Conservation (phyloP, 148 eudicot genomes). For the Polygonum maritimum region DNA sequence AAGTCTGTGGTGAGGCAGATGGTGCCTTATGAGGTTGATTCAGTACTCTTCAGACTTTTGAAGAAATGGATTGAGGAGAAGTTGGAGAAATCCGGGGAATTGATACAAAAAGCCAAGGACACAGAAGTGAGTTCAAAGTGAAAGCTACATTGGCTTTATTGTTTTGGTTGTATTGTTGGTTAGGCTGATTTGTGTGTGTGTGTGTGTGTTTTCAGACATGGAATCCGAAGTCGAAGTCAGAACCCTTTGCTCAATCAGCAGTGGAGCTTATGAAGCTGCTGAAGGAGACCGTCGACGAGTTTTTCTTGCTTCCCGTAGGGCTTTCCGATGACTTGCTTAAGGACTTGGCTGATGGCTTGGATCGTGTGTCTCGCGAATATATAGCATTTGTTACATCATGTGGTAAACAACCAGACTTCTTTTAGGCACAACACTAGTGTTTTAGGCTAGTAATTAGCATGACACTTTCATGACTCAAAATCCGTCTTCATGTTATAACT, state of each 20-base stretch:
- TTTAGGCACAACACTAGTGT: not conserved
- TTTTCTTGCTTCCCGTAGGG: conserved; percentile 59
- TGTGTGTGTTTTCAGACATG: conserved; percentile 55
- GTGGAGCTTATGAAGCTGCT: conserved; percentile 48
- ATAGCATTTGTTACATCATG: conserved; percentile 72
- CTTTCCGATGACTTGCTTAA: conserved; percentile 58
- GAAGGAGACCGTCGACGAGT: conserved; percentile 56
- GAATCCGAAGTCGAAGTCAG: conserved; percentile 89
- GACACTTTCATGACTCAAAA: not conserved
- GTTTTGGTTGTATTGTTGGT: not conserved
- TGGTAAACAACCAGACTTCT: conserved; percentile 38
- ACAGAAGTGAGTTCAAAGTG: conserved; percentile 52
- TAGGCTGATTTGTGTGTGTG: not conserved
- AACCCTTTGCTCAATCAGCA: conserved; percentile 82
- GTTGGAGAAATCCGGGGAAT: conserved; percentile 40
- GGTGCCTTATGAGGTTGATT: conserved; percentile 82
- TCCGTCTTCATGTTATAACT: not conserved
- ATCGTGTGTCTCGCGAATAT: conserved; percentile 60
- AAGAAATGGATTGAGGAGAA: conserved; percentile 76
- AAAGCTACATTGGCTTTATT: not conserved
- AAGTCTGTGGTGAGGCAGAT: conserved; percentile 70
- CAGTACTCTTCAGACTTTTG: conserved; percentile 43
- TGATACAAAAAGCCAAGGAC: conserved; percentile 67
- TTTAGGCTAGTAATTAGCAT: not conserved
- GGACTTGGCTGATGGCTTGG: conserved; percentile 58